A percentile compares a stretch with the other conserved stretches of the same genome.
These are phyloP conservation scores for Cutaneotrichosporon sp. DNA, from an alignment of 1,284 basidiomycete genomes.

Conservation along the genomic window DNA sequence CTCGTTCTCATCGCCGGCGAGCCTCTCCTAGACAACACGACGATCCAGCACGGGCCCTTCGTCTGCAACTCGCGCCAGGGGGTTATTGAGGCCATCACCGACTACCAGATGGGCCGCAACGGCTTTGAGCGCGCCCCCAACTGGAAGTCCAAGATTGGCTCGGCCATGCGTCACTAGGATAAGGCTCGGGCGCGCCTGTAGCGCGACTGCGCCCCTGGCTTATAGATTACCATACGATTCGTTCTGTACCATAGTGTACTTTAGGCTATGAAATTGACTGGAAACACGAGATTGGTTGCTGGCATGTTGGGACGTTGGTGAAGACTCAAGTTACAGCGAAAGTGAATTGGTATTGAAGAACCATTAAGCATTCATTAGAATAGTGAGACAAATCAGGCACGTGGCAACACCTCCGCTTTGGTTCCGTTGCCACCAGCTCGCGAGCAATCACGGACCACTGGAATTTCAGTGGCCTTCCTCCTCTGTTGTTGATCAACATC, in stretches of 20 bases:
- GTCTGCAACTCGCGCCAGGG: slow-evolving; percentile 79
- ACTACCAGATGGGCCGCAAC: slow-evolving; percentile 75
- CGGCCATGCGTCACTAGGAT: slow-evolving; percentile 15
- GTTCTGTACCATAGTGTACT: slow-evolving; percentile 4
- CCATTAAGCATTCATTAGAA: no score
- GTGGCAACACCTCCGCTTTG: not conserved
- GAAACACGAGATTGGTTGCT: no score
- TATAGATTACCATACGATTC: not conserved
- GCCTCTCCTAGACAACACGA: slow-evolving; percentile 77
- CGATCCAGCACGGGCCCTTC: slow-evolving; percentile 62
- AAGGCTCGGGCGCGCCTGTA: slow-evolving; percentile 2
- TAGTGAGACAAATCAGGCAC: not conserved
- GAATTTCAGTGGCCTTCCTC: not conserved
- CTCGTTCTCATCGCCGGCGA: slow-evolving; percentile 80
- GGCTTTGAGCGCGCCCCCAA: slow-evolving; percentile 87
- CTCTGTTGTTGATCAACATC: not conserved
- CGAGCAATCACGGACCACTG: not conserved
- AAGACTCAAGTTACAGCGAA: no score
- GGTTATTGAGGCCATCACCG: slow-evolving; percentile 76
- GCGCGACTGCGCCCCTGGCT: not conserved
- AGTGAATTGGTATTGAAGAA: no score
- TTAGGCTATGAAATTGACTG: not conserved
- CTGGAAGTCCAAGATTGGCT: slow-evolving; percentile 82
- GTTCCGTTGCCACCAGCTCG: slow-evolving; percentile 1
- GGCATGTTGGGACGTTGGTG: no score